These are phyloP conservation scores for Colletotrichum costaricense DNA, from an alignment of 2,329 filamentous ascomycete genomes.

Conservation along the genomic window DNA sequence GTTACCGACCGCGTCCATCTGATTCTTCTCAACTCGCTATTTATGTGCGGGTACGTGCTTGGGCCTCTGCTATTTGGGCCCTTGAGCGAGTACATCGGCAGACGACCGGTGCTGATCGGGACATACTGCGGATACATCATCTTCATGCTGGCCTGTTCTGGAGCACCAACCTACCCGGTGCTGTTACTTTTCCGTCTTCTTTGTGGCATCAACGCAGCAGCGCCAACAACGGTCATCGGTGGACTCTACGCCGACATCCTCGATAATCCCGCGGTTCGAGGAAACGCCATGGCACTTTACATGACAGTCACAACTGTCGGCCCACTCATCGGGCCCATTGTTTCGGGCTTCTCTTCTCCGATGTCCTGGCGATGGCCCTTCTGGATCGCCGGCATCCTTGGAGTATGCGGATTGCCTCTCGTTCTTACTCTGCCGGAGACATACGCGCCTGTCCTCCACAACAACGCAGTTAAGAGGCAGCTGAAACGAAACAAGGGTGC, in stretches of 20 bases:
- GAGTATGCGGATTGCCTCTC: slow-evolving; percentile 42
- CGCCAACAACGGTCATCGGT: slow-evolving; percentile 47
- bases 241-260: slow-evolving; percentile 48
- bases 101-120: slow-evolving; percentile 46
- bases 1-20: slow-evolving; percentile 42
- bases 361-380: slow-evolving; percentile 54
- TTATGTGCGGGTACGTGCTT: slow-evolving; percentile 49
- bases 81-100: slow-evolving; percentile 48
- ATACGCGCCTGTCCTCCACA: slow-evolving; percentile 62
- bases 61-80: slow-evolving; percentile 49
- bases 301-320: slow-evolving; percentile 48
- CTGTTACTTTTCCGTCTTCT: slow-evolving; percentile 55
- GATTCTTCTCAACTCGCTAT: slow-evolving; percentile 49
- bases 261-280: slow-evolving; percentile 44
- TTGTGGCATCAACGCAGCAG: slow-evolving; percentile 46
- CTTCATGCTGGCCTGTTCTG: slow-evolving; percentile 50
- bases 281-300: slow-evolving; percentile 48
- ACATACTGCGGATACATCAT: slow-evolving; percentile 48
- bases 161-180: slow-evolving; percentile 53
- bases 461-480: slow-evolving; percentile 58
- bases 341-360: slow-evolving; percentile 62
- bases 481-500: slow-evolving; percentile 59
- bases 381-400: slow-evolving; percentile 50
- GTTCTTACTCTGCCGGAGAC: slow-evolving; percentile 56
- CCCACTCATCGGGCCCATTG: slow-evolving; percentile 60